Conservation (phyloP, 2,329 filamentous ascomycete species). For the Alternaria longipes region DNA sequence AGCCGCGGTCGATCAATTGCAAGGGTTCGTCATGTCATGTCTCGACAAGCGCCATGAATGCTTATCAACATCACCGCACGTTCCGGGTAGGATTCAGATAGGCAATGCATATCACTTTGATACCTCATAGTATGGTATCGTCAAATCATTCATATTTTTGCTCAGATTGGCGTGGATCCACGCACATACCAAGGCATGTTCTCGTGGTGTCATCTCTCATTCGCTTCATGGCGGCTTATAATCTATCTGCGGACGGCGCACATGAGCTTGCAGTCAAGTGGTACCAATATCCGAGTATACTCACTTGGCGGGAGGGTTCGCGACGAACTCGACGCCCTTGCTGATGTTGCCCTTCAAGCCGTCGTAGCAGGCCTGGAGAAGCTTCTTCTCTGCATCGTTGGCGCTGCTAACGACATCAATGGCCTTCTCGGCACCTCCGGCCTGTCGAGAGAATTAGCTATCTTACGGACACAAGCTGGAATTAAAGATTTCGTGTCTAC, state of each 20-base stretch:
- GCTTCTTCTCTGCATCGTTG: conserved; percentile 87
- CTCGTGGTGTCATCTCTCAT: conserved; percentile 26
- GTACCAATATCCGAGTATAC: conserved; percentile 11
- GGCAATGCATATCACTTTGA: background rate
- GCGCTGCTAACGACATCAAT: conserved; percentile 79
- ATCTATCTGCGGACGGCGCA: conserved; percentile 26
- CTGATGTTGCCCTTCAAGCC: conserved; percentile 91
- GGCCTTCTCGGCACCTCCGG: conserved; percentile 85
- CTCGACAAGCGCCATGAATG: conserved; percentile 9
- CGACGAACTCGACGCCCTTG: conserved; percentile 90
- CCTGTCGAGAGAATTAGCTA: conserved; percentile 59
- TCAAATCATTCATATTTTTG: conserved; percentile 10
- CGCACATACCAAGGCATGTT: conserved; percentile 19
- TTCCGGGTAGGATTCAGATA: background rate
- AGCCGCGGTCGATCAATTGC: conserved; percentile 22
- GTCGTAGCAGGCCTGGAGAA: conserved; percentile 77
- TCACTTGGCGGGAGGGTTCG: conserved; percentile 73
- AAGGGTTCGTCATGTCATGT: conserved; percentile 23
- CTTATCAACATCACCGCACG: background rate
- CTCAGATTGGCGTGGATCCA: conserved; percentile 13
- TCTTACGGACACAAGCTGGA: background rate
- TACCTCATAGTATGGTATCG: background rate
- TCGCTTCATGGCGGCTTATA: conserved; percentile 22
- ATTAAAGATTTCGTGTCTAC: conserved; percentile 49
- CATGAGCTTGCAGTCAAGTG: conserved; percentile 9